Base-by-base conservation (phyloP, 495 filamentous ascomycete species). In the Chaetomium tenue region DNA sequence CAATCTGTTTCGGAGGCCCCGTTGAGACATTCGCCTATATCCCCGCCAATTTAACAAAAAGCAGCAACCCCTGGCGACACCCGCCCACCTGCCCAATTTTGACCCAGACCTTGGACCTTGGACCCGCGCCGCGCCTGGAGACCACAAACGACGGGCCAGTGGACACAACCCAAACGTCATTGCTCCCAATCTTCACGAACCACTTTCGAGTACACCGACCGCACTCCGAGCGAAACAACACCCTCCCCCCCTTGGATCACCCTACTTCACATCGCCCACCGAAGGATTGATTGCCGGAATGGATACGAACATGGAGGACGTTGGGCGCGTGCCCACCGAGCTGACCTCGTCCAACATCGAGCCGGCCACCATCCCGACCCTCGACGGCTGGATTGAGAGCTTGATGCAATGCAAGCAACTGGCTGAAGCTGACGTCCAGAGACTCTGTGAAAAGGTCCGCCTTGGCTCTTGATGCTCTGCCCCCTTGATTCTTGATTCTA, bases 251-350 rank as follows among this genome's bases (percentile, higher is more conserved):
- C 28, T 47, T 26, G 39, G 59, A 40, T 30, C 39, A 13, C 33
- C n/a, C 47, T 15, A 46, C 50, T 60, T 3, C 46, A 22, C 58
- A 20, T 57, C 44, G 25, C 28, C 52, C 54, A 33, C 33, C 53
- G 54, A 58, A 60, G 12, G 44, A 57, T 37, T 59, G 64, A 64
- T 68, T 63, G 66, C 61, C 70, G 81, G 58, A 66, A 96, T 96
- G 93, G 94, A 98, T 79, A 96, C 92, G 72, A 96, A 95, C 78
- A 98, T 98, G 94, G 89, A 90, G 80, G 94, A 98, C 76, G 92
- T 97, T 67, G 90, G 89, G 71, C 89, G 92, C 75, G 85, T 88
- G 67, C 90, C 92, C 66, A 87, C 95, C 72, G 90, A 92, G 66
- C 86, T 93, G 69, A 78, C 91, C 71, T 83, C 89, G 59, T 86